Conservation (phyloP, 257 asterid species). For the Sherardia arvensis region DNA sequence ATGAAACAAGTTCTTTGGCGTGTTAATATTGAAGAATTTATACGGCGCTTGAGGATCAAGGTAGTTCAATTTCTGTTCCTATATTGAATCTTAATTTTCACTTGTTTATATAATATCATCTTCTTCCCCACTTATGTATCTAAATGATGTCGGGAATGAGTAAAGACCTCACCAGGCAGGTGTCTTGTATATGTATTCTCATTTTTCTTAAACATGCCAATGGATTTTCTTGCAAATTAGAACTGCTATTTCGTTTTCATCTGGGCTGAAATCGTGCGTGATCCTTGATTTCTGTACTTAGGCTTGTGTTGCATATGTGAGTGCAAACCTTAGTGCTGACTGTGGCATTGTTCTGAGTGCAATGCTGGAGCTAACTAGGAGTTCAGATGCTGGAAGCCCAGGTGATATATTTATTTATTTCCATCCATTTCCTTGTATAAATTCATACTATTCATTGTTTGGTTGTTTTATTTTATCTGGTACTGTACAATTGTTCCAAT, state of each 20-base stretch:
- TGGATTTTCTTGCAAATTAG: not conserved
- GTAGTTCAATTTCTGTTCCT: conserved; percentile 19
- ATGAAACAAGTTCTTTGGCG: conserved; percentile 84
- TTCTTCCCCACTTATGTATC: not conserved
- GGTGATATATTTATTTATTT: conserved; percentile 31
- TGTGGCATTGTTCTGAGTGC: conserved; percentile 73
- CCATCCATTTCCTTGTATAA: not conserved
- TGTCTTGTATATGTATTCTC: not conserved
- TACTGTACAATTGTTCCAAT: not conserved
- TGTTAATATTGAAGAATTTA: conserved; percentile 75
- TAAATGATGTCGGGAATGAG: not conserved
- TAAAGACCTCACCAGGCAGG: not conserved
- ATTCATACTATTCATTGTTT: not conserved
- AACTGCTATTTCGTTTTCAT: not conserved
- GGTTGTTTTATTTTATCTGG: not conserved
- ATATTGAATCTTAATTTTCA: not conserved
- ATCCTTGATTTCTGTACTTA: conserved; percentile 11
- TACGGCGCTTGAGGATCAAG: conserved; percentile 58
- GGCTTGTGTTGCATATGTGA: conserved; percentile 66
- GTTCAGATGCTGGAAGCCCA: conserved; percentile 42
- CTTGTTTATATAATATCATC: not conserved
- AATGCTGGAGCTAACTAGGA: conserved; percentile 44
- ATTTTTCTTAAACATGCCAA: too few relatives aligned
- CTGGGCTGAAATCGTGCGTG: not conserved
- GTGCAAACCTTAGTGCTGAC: conserved; percentile 38